Base-by-base conservation (phyloP, 1,139 yeast genomes). In the Candida gigantensis region DNA sequence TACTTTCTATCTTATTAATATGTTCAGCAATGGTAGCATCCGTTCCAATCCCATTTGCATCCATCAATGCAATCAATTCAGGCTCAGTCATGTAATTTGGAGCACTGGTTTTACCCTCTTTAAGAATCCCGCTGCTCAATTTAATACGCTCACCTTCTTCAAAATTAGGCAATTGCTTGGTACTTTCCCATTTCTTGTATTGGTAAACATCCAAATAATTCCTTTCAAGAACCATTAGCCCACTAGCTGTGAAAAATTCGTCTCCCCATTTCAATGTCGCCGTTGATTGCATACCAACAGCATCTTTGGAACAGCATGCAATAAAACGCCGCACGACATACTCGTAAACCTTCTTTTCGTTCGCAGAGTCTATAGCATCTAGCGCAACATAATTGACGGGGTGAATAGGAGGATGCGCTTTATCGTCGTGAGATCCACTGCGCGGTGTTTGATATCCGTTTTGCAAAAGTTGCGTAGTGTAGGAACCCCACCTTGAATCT, bases 21-120 rank as follows among this genome's bases (percentile, higher is more conserved):
- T 94, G 99, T 30, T 92, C 98, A 0, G 98, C 98, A 64, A 94
- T 94, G 0, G 99, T 94, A 1, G 99, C 98, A 65, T 94, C 99
- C 0, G 99, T 94, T 1, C 99, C 99, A 33, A 94, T 94, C 0
- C 97, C 97, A 60, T 94, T 94, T 5, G 80, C 87, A 63, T 94
- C 98, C 99, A 94, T 94, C 35, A 92, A 64, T 8, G 89, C 84
- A 62, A 94, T 88, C 24, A 94, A 69, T 52, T 92, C 98, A 0
- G 96, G 74, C 59, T 94, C 99, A 0, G 98, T 90, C 72, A 94
- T 75, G 38, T 80, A 84, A 25, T 66, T 65, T 0, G 98, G 98
- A 0, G 96, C 81, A 0, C 82, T 57, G 0, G 98, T 92, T 39
- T 74, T 72, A 0, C 97, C 97, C 15, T 79, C 79, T 38, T 75